Percentiles rank a stretch among this genome's conserved stretches.
phyloP scores from a whole-genome alignment of 345 rosid genomes.

The Camelina hispida region DNA sequence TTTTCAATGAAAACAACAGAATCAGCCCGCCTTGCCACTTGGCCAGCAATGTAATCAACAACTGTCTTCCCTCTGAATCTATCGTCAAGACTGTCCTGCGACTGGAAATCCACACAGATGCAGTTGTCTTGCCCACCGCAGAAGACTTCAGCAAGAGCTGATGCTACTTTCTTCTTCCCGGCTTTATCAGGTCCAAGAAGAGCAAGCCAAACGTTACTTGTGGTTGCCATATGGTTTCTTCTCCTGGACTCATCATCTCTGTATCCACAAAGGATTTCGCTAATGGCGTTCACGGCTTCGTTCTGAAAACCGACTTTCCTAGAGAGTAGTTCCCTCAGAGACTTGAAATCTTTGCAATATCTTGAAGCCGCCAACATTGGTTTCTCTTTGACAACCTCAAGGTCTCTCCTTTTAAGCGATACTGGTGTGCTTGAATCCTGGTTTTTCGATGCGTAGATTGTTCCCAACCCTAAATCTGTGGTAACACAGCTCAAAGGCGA shows the following conservation, averaged over 20 bases:
- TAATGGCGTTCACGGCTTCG: conserved; percentile 58
- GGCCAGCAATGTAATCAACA: conserved; percentile 56
- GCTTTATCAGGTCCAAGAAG: conserved; percentile 75
- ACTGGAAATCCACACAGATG: conserved; percentile 56
- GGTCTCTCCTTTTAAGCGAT: conserved; percentile 39
- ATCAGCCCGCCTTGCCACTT: conserved; percentile 56
- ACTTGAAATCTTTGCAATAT: conserved; percentile 53
- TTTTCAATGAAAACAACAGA: conserved; percentile 70
- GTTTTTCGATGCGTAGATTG: conserved; percentile 50
- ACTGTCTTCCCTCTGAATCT: conserved; percentile 56
- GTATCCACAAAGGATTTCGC: conserved; percentile 55
- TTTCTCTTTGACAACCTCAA: conserved; percentile 41
- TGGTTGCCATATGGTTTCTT: conserved; percentile 31
- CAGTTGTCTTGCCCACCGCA: conserved; percentile 53
- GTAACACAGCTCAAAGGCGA: conserved; percentile 51
- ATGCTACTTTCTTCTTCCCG: conserved; percentile 71
- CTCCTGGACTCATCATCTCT: conserved; percentile 44
- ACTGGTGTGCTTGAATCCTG: conserved; percentile 45
- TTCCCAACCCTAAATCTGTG: conserved; percentile 66
- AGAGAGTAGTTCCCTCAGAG: conserved; percentile 51
- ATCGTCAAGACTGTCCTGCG: conserved; percentile 42
- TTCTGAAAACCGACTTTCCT: conserved; percentile 66
- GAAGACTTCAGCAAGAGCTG: conserved; percentile 60
- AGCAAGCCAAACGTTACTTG: conserved; percentile 62
- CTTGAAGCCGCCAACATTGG: conserved; percentile 36